phyloP scores from a whole-genome alignment of 2,329 filamentous ascomycete species.

The Ophiostoma angusticollis region DNA sequence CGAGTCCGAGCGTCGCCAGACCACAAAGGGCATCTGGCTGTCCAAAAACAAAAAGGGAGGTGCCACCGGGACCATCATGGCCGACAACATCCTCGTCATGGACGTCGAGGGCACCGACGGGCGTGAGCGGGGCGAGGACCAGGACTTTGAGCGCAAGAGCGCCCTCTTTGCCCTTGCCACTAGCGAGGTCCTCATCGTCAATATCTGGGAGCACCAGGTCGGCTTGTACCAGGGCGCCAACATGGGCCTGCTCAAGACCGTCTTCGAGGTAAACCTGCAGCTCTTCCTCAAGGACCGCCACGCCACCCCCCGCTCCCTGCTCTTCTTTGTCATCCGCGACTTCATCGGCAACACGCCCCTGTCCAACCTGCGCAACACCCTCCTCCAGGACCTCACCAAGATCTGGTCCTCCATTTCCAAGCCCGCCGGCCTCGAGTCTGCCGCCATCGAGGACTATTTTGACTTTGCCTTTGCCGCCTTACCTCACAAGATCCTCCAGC shows the following conservation, averaged over 20 bases:
- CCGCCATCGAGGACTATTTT: conserved; percentile 91
- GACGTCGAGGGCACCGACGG: conserved; percentile 97
- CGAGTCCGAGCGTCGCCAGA: conserved; percentile 85
- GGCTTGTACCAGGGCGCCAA: conserved; percentile 96
- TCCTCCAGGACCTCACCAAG: conserved; percentile 79
- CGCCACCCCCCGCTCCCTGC: conserved; percentile 77
- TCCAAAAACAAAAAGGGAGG: conserved; percentile 85
- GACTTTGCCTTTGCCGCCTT: conserved; percentile 95
- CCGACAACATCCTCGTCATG: conserved; percentile 97
- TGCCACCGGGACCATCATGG: conserved; percentile 55
- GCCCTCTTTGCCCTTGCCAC: conserved; percentile 93
- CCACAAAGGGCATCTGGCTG: conserved; percentile 99
- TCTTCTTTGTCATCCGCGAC: conserved; percentile 98
- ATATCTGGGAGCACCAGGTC: conserved; percentile 99
- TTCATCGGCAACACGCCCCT: conserved; percentile 88
- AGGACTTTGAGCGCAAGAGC: conserved; percentile 98
- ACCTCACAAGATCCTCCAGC: conserved; percentile 92
- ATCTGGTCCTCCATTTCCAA: conserved; percentile 93
- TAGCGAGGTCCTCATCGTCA: conserved; percentile 94
- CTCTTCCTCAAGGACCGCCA: conserved; percentile 92
- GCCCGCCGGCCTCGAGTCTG: conserved; percentile 74
- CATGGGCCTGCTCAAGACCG: conserved; percentile 96
- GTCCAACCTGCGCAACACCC: conserved; percentile 75
- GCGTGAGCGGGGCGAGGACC: conserved; percentile 89
- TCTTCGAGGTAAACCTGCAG: conserved; percentile 97